Base-by-base conservation (phyloP, 106 monocot genomes). In the Dioscorea zingiberensis region DNA sequence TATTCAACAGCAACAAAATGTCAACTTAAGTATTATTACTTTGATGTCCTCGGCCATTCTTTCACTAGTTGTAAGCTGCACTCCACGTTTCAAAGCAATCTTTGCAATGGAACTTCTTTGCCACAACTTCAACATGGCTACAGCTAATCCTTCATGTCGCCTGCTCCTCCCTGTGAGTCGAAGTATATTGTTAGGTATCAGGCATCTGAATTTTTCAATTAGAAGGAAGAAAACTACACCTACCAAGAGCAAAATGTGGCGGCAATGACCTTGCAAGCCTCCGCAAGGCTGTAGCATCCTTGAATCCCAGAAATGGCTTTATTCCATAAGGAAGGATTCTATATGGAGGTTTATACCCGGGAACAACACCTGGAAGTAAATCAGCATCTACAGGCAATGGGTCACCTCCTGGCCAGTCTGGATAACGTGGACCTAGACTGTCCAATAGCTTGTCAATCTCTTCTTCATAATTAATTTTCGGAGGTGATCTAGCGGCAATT, bases 211-310 rank as follows among this genome's bases (percentile, higher is more conserved):
- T 17, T 26, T 29, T 23, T 15, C 21, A 69, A 62, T 44, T 29
- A 24, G 18, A 13, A 63, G 21, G n/a, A 44, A 68, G 51, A 25
- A 54, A 53, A 57, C 27, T 56, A 54, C n/a, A 48, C 74, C 73
- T 76, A 94, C 94, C 90, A 48, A 97, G 78, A 7, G 91, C 91
- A 81, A 97, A 97, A 86, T 97, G 95, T 69, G 95, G 95, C 56
- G 95, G 95, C 47, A 97, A 54, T 47, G 65, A 49, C 66, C 88
- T 78, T 38, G 95, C 95, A 63, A 97, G 88, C 62, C 95, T 83
- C 60, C 85, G 68, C 47, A 97, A 63, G 19, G 59, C 72, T 59
- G 95, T 91, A n/a, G 62, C 76, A 47, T 97, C 95, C 75, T 80
- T 91, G 27, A 74, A 69, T 13, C 91, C 85, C 49, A 97, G 81